phyloP scores from a whole-genome alignment of 345 rosid genomes.

The Garcia nutans region DNA sequence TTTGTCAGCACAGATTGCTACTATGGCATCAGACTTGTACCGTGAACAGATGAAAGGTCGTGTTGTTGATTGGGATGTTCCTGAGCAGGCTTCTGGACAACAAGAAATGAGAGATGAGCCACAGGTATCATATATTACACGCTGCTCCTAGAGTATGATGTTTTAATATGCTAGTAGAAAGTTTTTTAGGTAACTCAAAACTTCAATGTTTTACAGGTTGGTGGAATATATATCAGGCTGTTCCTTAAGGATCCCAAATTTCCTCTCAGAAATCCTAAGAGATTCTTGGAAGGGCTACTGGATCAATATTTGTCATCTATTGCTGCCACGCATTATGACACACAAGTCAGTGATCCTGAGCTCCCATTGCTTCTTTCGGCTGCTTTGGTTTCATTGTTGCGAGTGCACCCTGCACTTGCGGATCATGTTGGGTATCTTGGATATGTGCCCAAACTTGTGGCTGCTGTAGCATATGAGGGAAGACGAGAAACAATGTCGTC shows the following conservation, averaged over 20 bases:
- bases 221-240: constrained; percentile 90
- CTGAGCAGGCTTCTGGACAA: constrained; percentile 92
- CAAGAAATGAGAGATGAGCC: constrained; percentile 91
- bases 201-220: constrained; percentile 59
- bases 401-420: constrained; percentile 97
- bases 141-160: background rate
- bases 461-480: constrained; percentile 96
- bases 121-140: constrained; percentile 49
- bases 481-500: constrained; percentile 90
- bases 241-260: constrained; percentile 97
- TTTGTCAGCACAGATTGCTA: constrained; percentile 87
- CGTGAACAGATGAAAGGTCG: constrained; percentile 95
- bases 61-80: constrained; percentile 94
- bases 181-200: constrained; percentile 17
- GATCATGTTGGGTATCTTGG: constrained; percentile 99
- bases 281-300: constrained; percentile 94
- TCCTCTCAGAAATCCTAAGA: constrained; percentile 92
- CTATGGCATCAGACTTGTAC: constrained; percentile 90
- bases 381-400: constrained; percentile 94
- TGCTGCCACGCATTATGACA: constrained; percentile 85
- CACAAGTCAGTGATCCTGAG: constrained; percentile 78
- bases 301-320: constrained; percentile 94
- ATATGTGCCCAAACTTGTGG: constrained; percentile 93
- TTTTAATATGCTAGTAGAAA: background rate
- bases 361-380: constrained; percentile 97